Conservation (phyloP, 805 yeast genomes). For the Candida glaebosa region DNA sequence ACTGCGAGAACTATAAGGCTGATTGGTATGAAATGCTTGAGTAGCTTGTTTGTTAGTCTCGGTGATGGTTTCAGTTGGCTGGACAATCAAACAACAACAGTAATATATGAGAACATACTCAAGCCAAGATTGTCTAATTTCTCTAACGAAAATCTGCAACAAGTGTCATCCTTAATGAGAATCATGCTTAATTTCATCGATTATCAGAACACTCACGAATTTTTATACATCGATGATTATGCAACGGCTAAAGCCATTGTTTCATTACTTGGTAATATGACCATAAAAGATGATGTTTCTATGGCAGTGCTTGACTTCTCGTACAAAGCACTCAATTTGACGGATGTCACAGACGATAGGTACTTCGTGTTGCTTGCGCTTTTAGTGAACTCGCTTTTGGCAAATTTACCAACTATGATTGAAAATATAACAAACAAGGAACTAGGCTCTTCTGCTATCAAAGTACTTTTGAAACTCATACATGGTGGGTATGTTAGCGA, state of each 20-base stretch:
- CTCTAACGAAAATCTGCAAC: constrained; percentile 75
- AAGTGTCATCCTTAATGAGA: constrained; percentile 73
- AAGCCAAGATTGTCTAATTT: constrained; percentile 65
- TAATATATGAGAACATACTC: constrained; percentile 53
- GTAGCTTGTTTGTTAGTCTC: constrained; percentile 50
- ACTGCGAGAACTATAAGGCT: constrained; percentile 61
- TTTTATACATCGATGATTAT: constrained; percentile 54
- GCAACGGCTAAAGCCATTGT: constrained; percentile 55
- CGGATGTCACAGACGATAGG: constrained; percentile 30
- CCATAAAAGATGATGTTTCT: constrained; percentile 64
- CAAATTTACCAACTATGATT: constrained; percentile 49
- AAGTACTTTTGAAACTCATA: constrained; percentile 49
- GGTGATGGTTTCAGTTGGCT: constrained; percentile 57
- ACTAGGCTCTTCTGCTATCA: constrained; percentile 50
- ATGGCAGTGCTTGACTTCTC: constrained; percentile 53
- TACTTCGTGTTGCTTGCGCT: constrained; percentile 50
- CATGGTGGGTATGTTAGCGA: constrained; percentile 58
- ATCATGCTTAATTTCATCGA: constrained; percentile 57
- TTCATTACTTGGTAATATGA: constrained; percentile 44
- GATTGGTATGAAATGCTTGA: constrained; percentile 62
- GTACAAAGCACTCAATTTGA: constrained; percentile 36
- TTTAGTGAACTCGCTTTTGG: constrained; percentile 56
- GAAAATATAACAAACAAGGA: constrained; percentile 38
- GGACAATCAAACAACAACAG: constrained; percentile 29
- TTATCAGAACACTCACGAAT: constrained; percentile 40